Conservation (phyloP, 2,329 filamentous ascomycete species). For the Knoxdaviesia proteae region DNA sequence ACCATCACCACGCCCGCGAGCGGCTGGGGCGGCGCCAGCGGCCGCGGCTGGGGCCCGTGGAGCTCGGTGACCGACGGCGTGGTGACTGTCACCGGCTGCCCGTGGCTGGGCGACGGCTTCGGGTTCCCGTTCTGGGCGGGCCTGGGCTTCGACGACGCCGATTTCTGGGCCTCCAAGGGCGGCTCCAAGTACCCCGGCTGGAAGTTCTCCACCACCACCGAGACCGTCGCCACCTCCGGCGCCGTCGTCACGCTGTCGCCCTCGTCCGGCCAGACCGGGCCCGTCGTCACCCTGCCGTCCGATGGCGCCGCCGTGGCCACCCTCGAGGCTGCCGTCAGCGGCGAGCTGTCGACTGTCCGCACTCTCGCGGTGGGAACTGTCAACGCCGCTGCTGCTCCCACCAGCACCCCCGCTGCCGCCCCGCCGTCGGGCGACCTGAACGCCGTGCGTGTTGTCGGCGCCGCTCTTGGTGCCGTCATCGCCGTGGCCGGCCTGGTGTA, state of each 20-base stretch:
- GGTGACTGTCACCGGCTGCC: slow-evolving; percentile 10
- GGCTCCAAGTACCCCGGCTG: slow-evolving; percentile 6
- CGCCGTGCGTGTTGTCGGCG: slow-evolving; percentile 6
- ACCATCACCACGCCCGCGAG: slow-evolving; percentile 4
- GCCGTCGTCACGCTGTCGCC: slow-evolving; percentile 2
- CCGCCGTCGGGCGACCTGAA: slow-evolving; percentile 1
- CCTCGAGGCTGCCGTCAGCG: slow-evolving; percentile 5
- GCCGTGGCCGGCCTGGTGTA: slow-evolving; percentile 7
- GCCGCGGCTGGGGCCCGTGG: slow-evolving; percentile 4
- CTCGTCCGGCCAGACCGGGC: no score
- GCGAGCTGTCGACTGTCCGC: slow-evolving; percentile 5
- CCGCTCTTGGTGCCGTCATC: slow-evolving; percentile 6
- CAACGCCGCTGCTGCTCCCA: slow-evolving; percentile 1
- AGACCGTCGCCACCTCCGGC: slow-evolving; percentile 5
- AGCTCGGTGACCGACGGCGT: slow-evolving; percentile 5
- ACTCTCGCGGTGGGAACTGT: slow-evolving; percentile 7
- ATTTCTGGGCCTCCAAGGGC: slow-evolving; percentile 6
- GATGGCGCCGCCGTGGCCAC: slow-evolving; percentile 2
- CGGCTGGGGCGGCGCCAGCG: slow-evolving; percentile 5
- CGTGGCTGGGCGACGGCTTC: slow-evolving; percentile 8
- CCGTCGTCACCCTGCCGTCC: no score
- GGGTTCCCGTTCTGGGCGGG: slow-evolving; percentile 7
- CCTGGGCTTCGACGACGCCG: slow-evolving; percentile 5
- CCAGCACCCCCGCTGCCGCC: slow-evolving; percentile 1
- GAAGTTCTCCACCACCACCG: slow-evolving; percentile 7